Conservation (phyloP, 306 rosid genomes). For the Acacia crassicarpa region DNA sequence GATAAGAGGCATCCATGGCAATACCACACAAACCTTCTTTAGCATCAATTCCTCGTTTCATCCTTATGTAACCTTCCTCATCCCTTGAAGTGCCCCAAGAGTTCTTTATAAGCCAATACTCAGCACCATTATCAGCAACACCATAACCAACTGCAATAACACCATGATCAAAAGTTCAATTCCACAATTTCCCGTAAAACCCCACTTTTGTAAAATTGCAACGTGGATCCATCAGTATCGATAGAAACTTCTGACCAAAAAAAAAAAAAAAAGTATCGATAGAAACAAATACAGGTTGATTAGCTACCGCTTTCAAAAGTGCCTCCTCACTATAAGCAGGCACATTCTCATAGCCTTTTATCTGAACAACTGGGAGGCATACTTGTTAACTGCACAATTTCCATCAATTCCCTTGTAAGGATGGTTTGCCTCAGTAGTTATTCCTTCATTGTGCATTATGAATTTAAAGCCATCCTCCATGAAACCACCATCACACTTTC, state of each 20-base stretch:
- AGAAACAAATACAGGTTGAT: neutral
- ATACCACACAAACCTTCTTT: slow-evolving; percentile 1
- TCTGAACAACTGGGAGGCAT: neutral
- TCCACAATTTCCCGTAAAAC: slow-evolving; percentile 13
- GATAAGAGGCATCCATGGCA: neutral
- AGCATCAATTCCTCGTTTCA: neutral
- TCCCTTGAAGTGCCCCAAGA: slow-evolving; percentile 4
- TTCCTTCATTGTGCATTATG: neutral
- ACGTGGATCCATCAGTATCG: neutral
- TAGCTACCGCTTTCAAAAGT: neutral
- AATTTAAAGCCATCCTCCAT: slow-evolving; percentile 23
- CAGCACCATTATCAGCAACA: neutral
- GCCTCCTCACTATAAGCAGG: neutral
- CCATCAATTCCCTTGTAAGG: neutral
- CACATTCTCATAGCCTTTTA: slow-evolving; percentile 11
- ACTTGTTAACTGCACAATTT: neutral
- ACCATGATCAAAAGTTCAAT: neutral
- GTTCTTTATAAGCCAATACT: slow-evolving; percentile 1
- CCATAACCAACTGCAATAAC: slow-evolving; percentile 3
- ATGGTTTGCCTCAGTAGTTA: slow-evolving; percentile 8
- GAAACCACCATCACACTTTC: neutral
- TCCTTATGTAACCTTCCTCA: slow-evolving; percentile 12
- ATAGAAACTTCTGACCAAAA: too few relatives aligned
- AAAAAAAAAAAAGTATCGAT: too few relatives aligned
- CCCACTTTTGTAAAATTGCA: slow-evolving; percentile 4